Evolutionary conservation across 306 rosid genomes (phyloP).

Genomic region (Geum urbanum): DNA sequence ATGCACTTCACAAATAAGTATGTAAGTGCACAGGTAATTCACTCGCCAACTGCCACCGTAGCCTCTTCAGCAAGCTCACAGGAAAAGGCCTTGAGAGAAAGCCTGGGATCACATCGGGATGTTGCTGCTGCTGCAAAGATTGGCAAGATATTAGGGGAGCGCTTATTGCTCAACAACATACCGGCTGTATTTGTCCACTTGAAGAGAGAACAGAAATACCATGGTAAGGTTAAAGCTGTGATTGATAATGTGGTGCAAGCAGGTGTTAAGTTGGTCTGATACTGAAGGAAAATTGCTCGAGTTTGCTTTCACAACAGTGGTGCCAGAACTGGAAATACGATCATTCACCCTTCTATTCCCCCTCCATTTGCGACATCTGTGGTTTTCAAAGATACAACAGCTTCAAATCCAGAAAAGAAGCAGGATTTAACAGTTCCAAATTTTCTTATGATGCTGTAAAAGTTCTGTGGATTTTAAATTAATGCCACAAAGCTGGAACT

Average conservation of each 20-base stretch:
- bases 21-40: slow-evolving; percentile 76
- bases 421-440: too few relatives aligned
- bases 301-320: too few relatives aligned
- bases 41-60: slow-evolving; percentile 75
- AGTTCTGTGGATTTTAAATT: too few relatives aligned
- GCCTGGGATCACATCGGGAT: slow-evolving; percentile 58
- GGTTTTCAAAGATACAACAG: too few relatives aligned
- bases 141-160: slow-evolving; percentile 74
- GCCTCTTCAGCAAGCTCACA: slow-evolving; percentile 81
- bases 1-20: slow-evolving; percentile 86
- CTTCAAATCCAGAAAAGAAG: too few relatives aligned
- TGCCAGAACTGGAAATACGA: too few relatives aligned
- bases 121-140: slow-evolving; percentile 94
- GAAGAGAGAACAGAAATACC: slow-evolving; percentile 91
- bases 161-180: slow-evolving; percentile 63
- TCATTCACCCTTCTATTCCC: too few relatives aligned
- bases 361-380: too few relatives aligned
- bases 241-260: slow-evolving; percentile 68
- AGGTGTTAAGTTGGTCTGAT: slow-evolving; percentile 67
- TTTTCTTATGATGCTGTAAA: too few relatives aligned
- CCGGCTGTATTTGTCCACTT: slow-evolving; percentile 71
- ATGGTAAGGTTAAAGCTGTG: slow-evolving; percentile 86
- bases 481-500: too few relatives aligned
- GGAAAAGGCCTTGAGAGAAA: slow-evolving; percentile 59
- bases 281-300: background rate